Percentiles rank a stretch among this genome's conserved stretches.
phyloP scores from a whole-genome alignment of 2,329 filamentous ascomycete genomes.

The Xenoacremonium recifei region DNA sequence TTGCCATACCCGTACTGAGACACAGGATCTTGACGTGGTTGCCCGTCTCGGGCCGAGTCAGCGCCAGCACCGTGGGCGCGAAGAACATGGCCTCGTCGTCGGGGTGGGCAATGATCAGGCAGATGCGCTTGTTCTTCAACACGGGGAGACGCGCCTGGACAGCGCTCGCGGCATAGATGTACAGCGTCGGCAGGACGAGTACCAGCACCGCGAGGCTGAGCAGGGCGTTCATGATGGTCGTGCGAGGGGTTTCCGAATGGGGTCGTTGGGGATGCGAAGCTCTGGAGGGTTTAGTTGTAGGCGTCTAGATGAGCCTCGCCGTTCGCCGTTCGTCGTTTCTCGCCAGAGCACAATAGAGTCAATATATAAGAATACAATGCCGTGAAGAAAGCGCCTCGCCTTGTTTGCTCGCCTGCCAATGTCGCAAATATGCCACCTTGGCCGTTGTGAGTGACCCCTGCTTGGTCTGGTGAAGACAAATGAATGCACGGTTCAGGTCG shows the following conservation, averaged over 20 bases:
- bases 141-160: slow-evolving; percentile 57
- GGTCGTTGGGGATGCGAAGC: not conserved
- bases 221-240: slow-evolving; percentile 18
- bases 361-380: too few relatives aligned
- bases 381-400: too few relatives aligned
- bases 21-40: slow-evolving; percentile 96
- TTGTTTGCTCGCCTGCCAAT: too few relatives aligned
- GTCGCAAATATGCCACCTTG: too few relatives aligned
- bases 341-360: too few relatives aligned
- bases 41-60: slow-evolving; percentile 74
- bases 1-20: slow-evolving; percentile 69
- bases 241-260: not conserved
- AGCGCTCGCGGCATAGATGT: slow-evolving; percentile 50
- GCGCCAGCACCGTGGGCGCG: slow-evolving; percentile 79
- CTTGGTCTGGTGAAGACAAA: too few relatives aligned
- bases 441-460: too few relatives aligned
- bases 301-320: too few relatives aligned
- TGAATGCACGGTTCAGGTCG: too few relatives aligned
- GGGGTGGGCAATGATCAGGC: slow-evolving; percentile 91
- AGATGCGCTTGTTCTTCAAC: slow-evolving; percentile 80
- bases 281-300: too few relatives aligned
- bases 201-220: slow-evolving; percentile 25
- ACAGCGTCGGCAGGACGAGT: slow-evolving; percentile 47
- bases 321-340: too few relatives aligned
- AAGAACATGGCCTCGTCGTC: slow-evolving; percentile 99